These are phyloP conservation scores for Saccharomyces hybrid DNA, from an alignment of 1,139 yeast genomes.

Conservation along the genomic window DNA sequence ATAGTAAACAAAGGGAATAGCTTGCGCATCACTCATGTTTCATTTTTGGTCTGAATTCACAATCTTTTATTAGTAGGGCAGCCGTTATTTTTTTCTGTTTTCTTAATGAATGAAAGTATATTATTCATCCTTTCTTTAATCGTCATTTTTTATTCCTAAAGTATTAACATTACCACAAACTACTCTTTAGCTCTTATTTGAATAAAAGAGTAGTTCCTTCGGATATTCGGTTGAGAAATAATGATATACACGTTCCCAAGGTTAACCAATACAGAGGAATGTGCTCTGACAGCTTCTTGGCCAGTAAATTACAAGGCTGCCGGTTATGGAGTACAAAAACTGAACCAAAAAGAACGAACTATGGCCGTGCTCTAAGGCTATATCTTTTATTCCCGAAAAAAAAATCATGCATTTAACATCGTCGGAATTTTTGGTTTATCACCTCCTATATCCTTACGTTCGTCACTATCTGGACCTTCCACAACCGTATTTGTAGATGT, in stretches of 20 bases:
- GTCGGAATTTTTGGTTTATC: conserved; percentile 30
- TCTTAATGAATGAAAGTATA: not conserved
- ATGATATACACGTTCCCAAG: too few relatives aligned
- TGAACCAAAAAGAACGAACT: not conserved
- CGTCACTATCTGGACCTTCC: conserved; percentile 43
- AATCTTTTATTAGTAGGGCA: not conserved
- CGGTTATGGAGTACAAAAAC: too few relatives aligned
- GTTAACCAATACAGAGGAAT: too few relatives aligned
- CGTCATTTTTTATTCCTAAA: not conserved
- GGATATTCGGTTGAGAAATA: too few relatives aligned
- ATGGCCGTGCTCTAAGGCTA: not conserved
- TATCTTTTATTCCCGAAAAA: not conserved
- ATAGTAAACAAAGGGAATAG: not conserved
- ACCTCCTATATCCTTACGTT: conserved; percentile 29
- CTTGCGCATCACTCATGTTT: not conserved
- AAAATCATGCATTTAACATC: conserved; percentile 24
- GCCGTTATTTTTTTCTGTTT: not conserved
- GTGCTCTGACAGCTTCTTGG: too few relatives aligned
- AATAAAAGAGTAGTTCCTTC: too few relatives aligned
- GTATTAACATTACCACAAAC: not conserved
- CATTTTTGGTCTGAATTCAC: not conserved
- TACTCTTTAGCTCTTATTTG: too few relatives aligned
- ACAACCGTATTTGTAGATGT: conserved; percentile 71
- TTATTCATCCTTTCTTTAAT: not conserved
- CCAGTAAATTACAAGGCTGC: too few relatives aligned